phyloP scores from a whole-genome alignment of 139 green algal species.

The Edaphochlamys debaryana region DNA sequence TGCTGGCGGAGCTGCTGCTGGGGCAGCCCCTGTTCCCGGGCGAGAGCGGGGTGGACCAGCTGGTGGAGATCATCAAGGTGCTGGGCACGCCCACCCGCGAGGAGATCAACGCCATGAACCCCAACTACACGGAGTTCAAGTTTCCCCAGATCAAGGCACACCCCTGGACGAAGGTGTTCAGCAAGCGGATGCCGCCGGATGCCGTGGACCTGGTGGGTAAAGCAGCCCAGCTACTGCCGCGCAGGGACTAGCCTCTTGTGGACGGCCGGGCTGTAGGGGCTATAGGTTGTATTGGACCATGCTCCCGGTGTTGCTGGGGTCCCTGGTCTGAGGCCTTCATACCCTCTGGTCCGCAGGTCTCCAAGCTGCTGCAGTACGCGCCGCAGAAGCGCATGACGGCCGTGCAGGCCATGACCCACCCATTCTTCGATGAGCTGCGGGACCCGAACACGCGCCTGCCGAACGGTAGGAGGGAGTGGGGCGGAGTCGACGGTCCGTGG shows the following conservation, averaged over 20 bases:
- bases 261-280: too few relatives aligned
- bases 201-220: constrained; percentile 89
- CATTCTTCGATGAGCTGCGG: constrained; percentile 97
- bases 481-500: background rate
- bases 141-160: constrained; percentile 98
- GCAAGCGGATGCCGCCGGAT: constrained; percentile 90
- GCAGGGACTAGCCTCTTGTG: too few relatives aligned
- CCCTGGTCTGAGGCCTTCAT: too few relatives aligned
- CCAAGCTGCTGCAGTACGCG: constrained; percentile 94
- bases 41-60: constrained; percentile 97
- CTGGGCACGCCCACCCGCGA: constrained; percentile 94
- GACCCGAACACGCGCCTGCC: constrained; percentile 84
- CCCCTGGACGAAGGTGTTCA: constrained; percentile 97
- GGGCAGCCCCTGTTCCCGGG: constrained; percentile 92
- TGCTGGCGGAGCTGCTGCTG: constrained; percentile 98
- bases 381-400: constrained; percentile 80
- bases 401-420: constrained; percentile 85
- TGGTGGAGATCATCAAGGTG: constrained; percentile 99
- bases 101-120: constrained; percentile 99
- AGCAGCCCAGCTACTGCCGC: background rate
- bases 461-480: constrained; percentile 65
- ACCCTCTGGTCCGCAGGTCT: too few relatives aligned
- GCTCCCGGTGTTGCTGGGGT: too few relatives aligned
- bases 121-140: constrained; percentile 99
- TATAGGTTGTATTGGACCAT: too few relatives aligned